phyloP scores from a whole-genome alignment of 2,329 filamentous ascomycete genomes.

The Microdochium nivale region DNA sequence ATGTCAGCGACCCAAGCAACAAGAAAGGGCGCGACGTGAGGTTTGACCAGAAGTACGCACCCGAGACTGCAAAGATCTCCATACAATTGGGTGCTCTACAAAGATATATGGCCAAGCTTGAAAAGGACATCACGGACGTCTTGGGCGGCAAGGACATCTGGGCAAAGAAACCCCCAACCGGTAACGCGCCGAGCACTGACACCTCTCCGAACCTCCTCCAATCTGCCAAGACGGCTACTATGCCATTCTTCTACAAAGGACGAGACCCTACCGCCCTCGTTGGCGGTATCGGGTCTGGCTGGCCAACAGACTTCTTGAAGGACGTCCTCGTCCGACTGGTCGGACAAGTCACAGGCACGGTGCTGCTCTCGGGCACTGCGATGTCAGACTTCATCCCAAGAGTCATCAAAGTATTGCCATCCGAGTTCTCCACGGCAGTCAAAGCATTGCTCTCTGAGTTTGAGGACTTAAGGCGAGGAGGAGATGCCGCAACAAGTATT shows the following conservation, averaged over 20 bases:
- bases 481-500: background rate
- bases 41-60: constrained; percentile 1
- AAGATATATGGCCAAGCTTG: no score
- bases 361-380: no score
- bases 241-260: constrained; percentile 16
- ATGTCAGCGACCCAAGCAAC: constrained; percentile 14
- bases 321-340: constrained; percentile 13
- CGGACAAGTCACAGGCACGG: constrained; percentile 3
- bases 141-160: no score
- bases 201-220: constrained; percentile 1
- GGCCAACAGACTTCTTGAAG: constrained; percentile 26
- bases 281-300: constrained; percentile 25
- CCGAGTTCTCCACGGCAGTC: no score
- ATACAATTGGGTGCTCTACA: no score
- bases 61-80: no score
- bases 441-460: background rate
- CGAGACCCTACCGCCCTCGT: constrained; percentile 29
- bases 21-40: constrained; percentile 3
- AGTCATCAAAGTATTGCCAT: background rate
- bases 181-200: background rate
- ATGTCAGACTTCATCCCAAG: background rate
- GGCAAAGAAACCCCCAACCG: background rate
- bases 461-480: background rate
- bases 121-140: no score
- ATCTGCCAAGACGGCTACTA: constrained; percentile 12